Percentiles rank a stretch among this genome's conserved stretches.
Evolutionary conservation across 805 yeast species (phyloP).

Genomic region (Komagataella populi): DNA sequence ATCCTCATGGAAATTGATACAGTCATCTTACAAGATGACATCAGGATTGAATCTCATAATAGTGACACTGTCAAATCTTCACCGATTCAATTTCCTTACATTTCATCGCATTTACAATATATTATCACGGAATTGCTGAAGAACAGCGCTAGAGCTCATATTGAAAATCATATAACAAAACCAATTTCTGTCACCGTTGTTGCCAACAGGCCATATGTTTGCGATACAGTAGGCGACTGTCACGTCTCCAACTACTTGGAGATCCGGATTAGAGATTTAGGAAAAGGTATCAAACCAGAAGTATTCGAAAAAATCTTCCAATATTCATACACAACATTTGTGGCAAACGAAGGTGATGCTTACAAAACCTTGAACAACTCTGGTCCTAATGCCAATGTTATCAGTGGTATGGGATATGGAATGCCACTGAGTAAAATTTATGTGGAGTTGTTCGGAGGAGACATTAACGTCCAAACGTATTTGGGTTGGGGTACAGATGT

Average conservation of each 20-base stretch:
- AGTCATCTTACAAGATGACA: constrained; percentile 12
- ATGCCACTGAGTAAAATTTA: constrained; percentile 72
- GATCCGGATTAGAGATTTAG: constrained; percentile 71
- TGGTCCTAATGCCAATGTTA: constrained; percentile 38
- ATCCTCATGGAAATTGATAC: constrained; percentile 46
- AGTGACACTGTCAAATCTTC: constrained; percentile 17
- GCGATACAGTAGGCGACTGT: constrained; percentile 6
- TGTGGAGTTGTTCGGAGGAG: constrained; percentile 62
- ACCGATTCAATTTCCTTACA: constrained; percentile 55
- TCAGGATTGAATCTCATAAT: constrained; percentile 16
- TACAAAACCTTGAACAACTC: constrained; percentile 51
- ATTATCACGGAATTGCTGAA: constrained; percentile 77
- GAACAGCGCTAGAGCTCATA: constrained; percentile 78
- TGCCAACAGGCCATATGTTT: constrained; percentile 10
- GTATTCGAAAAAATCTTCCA: constrained; percentile 61
- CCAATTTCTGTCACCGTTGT: constrained; percentile 38
- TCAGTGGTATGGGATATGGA: constrained; percentile 97
- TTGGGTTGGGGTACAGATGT: constrained; percentile 76
- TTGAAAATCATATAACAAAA: constrained; percentile 42
- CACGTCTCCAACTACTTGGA: constrained; percentile 28
- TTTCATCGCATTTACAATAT: constrained; percentile 81
- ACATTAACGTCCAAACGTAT: constrained; percentile 52
- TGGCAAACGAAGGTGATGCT: constrained; percentile 35
- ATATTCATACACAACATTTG: constrained; percentile 77
- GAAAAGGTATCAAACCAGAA: constrained; percentile 73